Base-by-base conservation (phyloP, 1,284 basidiomycete species). In the Malassezia sympodialis region DNA sequence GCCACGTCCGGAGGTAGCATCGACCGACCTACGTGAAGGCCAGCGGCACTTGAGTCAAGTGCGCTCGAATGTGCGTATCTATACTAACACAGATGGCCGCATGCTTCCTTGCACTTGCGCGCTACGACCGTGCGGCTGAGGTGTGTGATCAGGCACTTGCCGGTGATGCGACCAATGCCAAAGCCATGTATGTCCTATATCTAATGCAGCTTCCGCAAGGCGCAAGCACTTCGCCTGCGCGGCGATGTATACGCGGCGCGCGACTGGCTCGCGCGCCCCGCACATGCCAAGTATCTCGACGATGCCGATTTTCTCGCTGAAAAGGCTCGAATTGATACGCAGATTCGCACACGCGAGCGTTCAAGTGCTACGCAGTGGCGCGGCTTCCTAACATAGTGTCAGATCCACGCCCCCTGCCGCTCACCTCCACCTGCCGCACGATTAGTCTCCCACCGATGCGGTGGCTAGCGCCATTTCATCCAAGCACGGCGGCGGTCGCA, bases 61-160 rank as follows among this genome's bases (percentile, higher is more conserved):
- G 40, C 40, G 47, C 30, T 49, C 51, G 23, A 60, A 60, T 32
- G 58, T 60, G 28, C 21, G 58, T 53, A 17, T 15, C 19, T 12
- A 6, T 12, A 30, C 23, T 45, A 39, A 30, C 39, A 5, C 37
- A 60, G 58, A 60, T 60, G 58, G 53, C 58, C 23, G 58, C 58
- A 12, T 60, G 58, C 45, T 56, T 57, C n/a, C 28, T 60, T 8
- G 35, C 51, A 10, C 49, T 35, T 10, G 39, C 21, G 23, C 55
- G 50, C 28, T 57, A 45, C 40, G 49, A 51, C 34, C 43, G 51
- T 7, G 58, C 58, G 21, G 10, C 53, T 17, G 45, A 57, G 14
- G 40, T 30, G 4, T 50, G 48, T 12, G 43, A 60, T n/a, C 40
- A 56, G 21, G 56, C 53, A 2, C 21, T 57, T 8, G 35, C 35